phyloP scores from a whole-genome alignment of 345 rosid genomes.

The Populus simonii region DNA sequence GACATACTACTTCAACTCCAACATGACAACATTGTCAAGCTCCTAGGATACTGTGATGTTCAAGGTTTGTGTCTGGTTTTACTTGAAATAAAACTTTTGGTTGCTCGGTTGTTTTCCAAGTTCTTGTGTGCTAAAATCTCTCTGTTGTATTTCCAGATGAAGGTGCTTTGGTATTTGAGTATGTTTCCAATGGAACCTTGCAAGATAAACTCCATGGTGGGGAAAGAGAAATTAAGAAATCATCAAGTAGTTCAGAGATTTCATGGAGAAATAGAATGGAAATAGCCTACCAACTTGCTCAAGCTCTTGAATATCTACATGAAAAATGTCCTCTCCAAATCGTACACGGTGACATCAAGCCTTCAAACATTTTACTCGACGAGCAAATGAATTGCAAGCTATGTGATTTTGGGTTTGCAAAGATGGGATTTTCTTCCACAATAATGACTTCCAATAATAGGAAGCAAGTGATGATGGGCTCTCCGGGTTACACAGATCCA shows the following conservation, averaged over 20 bases:
- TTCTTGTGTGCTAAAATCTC: too few species aligned
- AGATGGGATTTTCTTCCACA: slow-evolving; percentile 73
- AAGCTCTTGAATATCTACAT: slow-evolving; percentile 76
- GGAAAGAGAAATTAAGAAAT: background rate
- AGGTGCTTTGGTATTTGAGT: slow-evolving; percentile 76
- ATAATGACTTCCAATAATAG: slow-evolving; percentile 39
- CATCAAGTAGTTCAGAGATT: slow-evolving; percentile 20
- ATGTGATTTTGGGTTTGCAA: slow-evolving; percentile 85
- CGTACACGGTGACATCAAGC: slow-evolving; percentile 79
- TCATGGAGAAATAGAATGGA: slow-evolving; percentile 60
- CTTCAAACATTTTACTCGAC: slow-evolving; percentile 76
- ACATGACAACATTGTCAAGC: slow-evolving; percentile 68
- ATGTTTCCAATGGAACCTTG: slow-evolving; percentile 63
- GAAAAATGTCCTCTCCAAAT: slow-evolving; percentile 67
- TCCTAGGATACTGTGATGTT: slow-evolving; percentile 70
- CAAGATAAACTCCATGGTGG: slow-evolving; percentile 58
- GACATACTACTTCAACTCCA: slow-evolving; percentile 63
- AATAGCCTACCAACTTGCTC: slow-evolving; percentile 65
- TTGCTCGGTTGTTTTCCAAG: background rate
- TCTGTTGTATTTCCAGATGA: slow-evolving; percentile 35
- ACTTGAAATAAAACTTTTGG: background rate
- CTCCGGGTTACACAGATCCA: slow-evolving; percentile 90
- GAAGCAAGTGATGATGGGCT: slow-evolving; percentile 64
- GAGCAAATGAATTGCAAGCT: slow-evolving; percentile 65
- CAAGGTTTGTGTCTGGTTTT: slow-evolving; percentile 35